Evolutionary conservation across 768 basidiomycete genomes (phyloP), one percentile per base, ranked within the genome.

Genomic region (Paxillus involutus): DNA sequence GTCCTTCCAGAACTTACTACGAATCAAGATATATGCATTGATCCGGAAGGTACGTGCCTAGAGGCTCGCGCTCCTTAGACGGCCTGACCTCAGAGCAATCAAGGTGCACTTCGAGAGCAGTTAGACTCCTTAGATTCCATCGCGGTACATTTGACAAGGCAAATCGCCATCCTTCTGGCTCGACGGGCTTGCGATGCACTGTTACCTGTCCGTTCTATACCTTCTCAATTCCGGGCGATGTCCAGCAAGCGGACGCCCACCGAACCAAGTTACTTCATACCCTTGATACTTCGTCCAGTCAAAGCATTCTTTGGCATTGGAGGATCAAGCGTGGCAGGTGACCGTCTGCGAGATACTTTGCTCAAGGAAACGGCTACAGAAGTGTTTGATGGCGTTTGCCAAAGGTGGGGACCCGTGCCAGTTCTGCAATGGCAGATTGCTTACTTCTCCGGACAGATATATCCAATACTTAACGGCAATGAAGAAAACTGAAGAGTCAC

Each of bases 401-500:
- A 85, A 63, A 82, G 82, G 86, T 87, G 59, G 53, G 68, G 51
- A 33, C 44, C 42, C 41, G 12, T 14, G 6, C 57, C 40, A 42
- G 46, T 13, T 24, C 6, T 6, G 12, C 17, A n/a, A 6, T 4
- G 21, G 5, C 29, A 13, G 13, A 36, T 53, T 45, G 6, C 17
- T 43, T 29, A 55, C 37, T 36, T 47, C 39, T 19, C 30, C 26
- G 35, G 33, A 43, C 45, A 93, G 92, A 63, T 97, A 96, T 68
- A 83, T 88, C 12, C 79, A 80, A 52, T 88, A 91, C 64, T 77
- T 98, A 21, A 77, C 84, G 10, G 82, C 84, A 1, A 93, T 95
- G 81, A 90, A 86, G 69, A 96, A 96, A 76, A 92, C 92, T 8
- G 94, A 98, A 59, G 94, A 94, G 65, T 88, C 91, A 11, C 74